These are phyloP conservation scores for Papiliotrema nemorosa DNA, from an alignment of 1,284 basidiomycete genomes.

Conservation along the genomic window DNA sequence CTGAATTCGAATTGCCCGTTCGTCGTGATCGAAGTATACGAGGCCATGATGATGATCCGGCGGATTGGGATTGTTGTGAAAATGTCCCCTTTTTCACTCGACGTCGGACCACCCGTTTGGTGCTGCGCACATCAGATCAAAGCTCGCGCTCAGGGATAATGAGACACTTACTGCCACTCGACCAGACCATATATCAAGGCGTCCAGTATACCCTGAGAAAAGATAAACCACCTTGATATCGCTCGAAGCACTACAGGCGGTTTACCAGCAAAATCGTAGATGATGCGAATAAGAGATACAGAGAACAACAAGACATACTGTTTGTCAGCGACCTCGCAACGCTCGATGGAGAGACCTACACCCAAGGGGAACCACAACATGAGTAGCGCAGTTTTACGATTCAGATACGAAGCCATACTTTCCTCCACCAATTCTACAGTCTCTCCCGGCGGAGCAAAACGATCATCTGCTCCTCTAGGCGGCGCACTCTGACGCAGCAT, in stretches of 20 bases:
- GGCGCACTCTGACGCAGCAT: constrained; percentile 31
- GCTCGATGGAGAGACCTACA: constrained; percentile 26
- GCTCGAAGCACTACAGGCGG: constrained; percentile 41
- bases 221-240: constrained; percentile 49
- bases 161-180: constrained; percentile 45
- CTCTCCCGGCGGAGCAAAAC: constrained; percentile 26
- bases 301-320: constrained; percentile 48
- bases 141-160: too few species aligned
- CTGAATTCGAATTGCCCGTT: neutral
- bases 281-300: constrained; percentile 47
- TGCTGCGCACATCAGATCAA: constrained; percentile 13
- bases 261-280: constrained; percentile 44
- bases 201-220: constrained; percentile 48
- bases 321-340: neutral
- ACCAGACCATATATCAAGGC: constrained; percentile 49
- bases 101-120: constrained; percentile 38
- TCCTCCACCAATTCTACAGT: constrained; percentile 43
- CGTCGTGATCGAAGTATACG: neutral
- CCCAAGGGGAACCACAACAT: constrained; percentile 50
- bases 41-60: neutral
- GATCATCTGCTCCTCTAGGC: constrained; percentile 14
- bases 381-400: constrained; percentile 48
- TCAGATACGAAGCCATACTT: constrained; percentile 48
- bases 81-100: constrained; percentile 36
- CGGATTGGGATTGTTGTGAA: constrained; percentile 10